Evolutionary conservation across 192 early-diverging fungal species (phyloP), one percentile per base, ranked within the genome.

Genomic region (Chytriomyces hyalinus): DNA sequence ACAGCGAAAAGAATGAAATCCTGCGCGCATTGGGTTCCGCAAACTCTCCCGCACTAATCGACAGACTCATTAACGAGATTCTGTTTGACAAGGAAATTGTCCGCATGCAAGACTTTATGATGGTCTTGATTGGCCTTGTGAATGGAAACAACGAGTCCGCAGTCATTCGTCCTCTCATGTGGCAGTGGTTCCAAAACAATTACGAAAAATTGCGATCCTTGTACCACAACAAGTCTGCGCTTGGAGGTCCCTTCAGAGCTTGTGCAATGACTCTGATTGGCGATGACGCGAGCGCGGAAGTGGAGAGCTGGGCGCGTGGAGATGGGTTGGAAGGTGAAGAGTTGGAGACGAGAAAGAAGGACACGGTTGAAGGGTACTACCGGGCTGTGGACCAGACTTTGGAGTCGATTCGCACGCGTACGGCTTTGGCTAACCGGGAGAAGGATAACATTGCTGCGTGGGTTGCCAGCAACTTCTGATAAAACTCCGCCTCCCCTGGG

Each of bases 31-130:
- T 91, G 70, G 88, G 88, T 8, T 79, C 79, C 43, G 79, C 81
- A 11, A 68, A 85, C 53, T 85, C 83, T 50, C 9, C 65, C 6
- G 63, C 61, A 6, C 71, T 81, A 73, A 84, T 90, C 65, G 87
- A 93, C 70, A 13, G 24, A 8, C 88, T 93, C 69, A 72, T 82
- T 63, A 92, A 94, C 48, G 90, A 92, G 63, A 90, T 94, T 64
- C 82, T 94, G 6, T 68, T 80, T 49, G 51, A 80, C 36, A 89
- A 93, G n/a, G 93, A 95, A 83, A 90, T 86, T 3, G 80, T 94
- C 60, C 65, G 64, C 10, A 49, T 69, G 9, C 73, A 76, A 43
- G 77, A 80, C 49, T 57, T 76, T n/a, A 51, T 61, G 15, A 17
- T 13, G 8, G 43, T 57, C 10, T 15, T 75, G 36, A 44, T 28